Evolutionary conservation across 352 stramenopile genomes (phyloP).

Genomic region (Phytophthora constricta): DNA sequence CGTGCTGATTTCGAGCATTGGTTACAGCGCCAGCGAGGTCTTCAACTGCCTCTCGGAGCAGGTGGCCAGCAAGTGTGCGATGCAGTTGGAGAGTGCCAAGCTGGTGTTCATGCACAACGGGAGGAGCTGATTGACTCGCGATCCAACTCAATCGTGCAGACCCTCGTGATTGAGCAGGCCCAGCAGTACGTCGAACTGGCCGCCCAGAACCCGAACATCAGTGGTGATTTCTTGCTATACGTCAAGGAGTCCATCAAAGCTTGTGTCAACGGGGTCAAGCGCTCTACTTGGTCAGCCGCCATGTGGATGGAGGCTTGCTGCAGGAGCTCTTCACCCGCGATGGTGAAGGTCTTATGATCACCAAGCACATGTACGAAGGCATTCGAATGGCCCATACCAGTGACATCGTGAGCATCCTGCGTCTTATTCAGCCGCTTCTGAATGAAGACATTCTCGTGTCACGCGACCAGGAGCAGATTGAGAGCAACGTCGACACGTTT

Average conservation of each 20-base stretch:
- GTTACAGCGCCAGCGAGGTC: slow-evolving; percentile 95
- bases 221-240: slow-evolving; percentile 81
- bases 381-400: slow-evolving; percentile 92
- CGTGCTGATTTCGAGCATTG: slow-evolving; percentile 96
- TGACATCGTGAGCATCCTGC: slow-evolving; percentile 93
- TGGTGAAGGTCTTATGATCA: slow-evolving; percentile 96
- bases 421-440: slow-evolving; percentile 87
- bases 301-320: slow-evolving; percentile 91
- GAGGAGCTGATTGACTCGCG: slow-evolving; percentile 87
- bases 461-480: slow-evolving; percentile 89
- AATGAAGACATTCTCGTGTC: slow-evolving; percentile 89
- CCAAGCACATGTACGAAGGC: slow-evolving; percentile 96
- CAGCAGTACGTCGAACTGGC: slow-evolving; percentile 85
- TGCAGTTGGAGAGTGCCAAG: slow-evolving; percentile 86
- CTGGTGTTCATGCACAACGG: slow-evolving; percentile 92
- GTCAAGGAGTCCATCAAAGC: slow-evolving; percentile 86
- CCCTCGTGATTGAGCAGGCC: slow-evolving; percentile 81
- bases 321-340: slow-evolving; percentile 99
- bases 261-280: slow-evolving; percentile 85
- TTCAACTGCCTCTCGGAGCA: slow-evolving; percentile 92
- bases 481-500: slow-evolving; percentile 90
- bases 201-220: slow-evolving; percentile 61
- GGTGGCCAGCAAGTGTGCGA: slow-evolving; percentile 86
- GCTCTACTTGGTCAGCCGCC: slow-evolving; percentile 88
- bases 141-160: slow-evolving; percentile 80